Evolutionary conservation across 768 basidiomycete genomes (phyloP).

Genomic region (Pholiota microspora): DNA sequence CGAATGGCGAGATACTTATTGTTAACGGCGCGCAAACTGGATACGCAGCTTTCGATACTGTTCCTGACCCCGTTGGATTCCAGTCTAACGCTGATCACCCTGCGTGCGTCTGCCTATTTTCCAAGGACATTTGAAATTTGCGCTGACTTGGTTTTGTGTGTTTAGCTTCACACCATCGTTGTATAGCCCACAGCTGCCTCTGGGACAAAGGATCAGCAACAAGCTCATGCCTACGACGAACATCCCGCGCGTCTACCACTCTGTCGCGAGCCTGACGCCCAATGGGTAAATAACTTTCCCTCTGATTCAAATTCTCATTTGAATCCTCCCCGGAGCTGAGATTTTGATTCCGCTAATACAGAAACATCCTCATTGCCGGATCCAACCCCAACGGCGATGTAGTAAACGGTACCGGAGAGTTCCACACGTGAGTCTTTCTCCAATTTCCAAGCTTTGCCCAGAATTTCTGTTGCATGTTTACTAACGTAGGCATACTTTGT

Average conservation of each 20-base stretch:
- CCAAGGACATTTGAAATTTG: too few relatives aligned
- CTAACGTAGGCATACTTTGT: too few relatives aligned
- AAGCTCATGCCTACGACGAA: constrained; percentile 36
- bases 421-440: constrained; percentile 20
- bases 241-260: constrained; percentile 61
- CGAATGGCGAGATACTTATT: constrained; percentile 39
- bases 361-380: constrained; percentile 35
- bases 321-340: background rate
- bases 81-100: constrained; percentile 26
- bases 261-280: constrained; percentile 51
- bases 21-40: constrained; percentile 41
- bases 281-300: constrained; percentile 27
- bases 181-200: constrained; percentile 40
- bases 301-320: background rate
- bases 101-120: constrained; percentile 8
- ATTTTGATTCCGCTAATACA: constrained; percentile 32
- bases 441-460: constrained; percentile 1
- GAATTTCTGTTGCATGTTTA: constrained; percentile 13
- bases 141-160: background rate
- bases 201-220: constrained; percentile 43
- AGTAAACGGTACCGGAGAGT: constrained; percentile 24
- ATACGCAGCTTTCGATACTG: constrained; percentile 32
- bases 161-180: constrained; percentile 36
- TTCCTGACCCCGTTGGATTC: constrained; percentile 20
- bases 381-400: constrained; percentile 42